Evolutionary conservation across 495 filamentous ascomycete species (phyloP), one percentile per base, ranked within the genome.

Genomic region (Haplographium delicatum): DNA sequence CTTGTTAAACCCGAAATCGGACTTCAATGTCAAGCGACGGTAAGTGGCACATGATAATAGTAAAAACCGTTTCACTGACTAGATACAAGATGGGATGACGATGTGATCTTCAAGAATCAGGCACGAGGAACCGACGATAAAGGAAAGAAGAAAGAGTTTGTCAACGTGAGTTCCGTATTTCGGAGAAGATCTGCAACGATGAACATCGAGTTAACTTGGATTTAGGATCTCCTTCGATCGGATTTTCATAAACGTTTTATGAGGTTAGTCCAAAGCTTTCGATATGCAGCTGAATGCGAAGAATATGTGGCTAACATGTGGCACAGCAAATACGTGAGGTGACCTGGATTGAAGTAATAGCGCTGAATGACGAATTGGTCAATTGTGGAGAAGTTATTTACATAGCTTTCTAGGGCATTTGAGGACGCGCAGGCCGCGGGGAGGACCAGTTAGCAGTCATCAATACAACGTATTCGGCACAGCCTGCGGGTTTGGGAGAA

Each of bases 101-200:
- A 98, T 71, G 93, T 98, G n/a, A 89, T 98, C 15, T 98, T 98
- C 71, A 96, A 95, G 73, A 98, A 98, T 67, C 93, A 97, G 68
- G 93, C 91, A 26, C 79, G 94, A 38, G 93, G 93, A 3, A 96
- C 89, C 8, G 93, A 96, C 60, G 89, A 95, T 47, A 89, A 85
- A 69, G 74, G 77, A 40, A 89, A 91, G 71, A 84, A 80, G 68
- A 94, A 90, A 69, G 89, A 96, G 69, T 98, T 97, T 74, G 88
- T 98, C 63, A 98, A 98, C 62, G 85, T 89, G 69, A 64, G 81
- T 68, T 28, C 30, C 10, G 26, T 30, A 25, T 5, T 25, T 27
- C 26, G n/a, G 20, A 26, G 30, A 44, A 18, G 19, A 40, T 44
- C 10, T 27, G 44, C 18, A 10, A 25, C n/a, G 16, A 5, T 30